Evolutionary conservation across 495 filamentous ascomycete species (phyloP), one percentile per base, ranked within the genome.

Genomic region (Hamigera avellanea): DNA sequence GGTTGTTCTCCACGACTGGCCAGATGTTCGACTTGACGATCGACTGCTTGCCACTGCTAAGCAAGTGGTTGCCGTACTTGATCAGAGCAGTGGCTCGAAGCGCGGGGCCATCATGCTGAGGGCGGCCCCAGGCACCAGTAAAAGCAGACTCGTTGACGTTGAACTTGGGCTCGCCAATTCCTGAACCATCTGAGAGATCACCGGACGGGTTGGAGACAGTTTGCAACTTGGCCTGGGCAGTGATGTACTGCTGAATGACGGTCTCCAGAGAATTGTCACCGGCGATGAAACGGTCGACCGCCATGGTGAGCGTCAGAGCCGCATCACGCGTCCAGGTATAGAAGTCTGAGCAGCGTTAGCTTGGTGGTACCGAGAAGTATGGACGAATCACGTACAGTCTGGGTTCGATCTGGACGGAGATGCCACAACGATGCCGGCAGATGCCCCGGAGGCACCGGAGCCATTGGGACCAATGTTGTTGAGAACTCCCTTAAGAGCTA

Each of bases 291-390:
- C 67, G 48, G 42, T 83, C 78, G 25, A 77, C 57, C 19, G 84
- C 41, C 8, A 54, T 53, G 44, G 78, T 80, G 52, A 78, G 66
- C 3, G 73, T 71, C 42, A 86, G 56, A 7, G 75, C 69, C n/a
- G 74, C 67, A 48, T 84, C 81, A 39, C 81, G 64, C n/a, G 75
- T 81, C 80, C 81, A 86, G 8, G 78, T 79, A 42, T 72, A 84
- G 32, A 54, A 66, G 29, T 64, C 59, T 62, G 9, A 13, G 3
- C 12, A 26, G 12, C 25, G 12, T 7, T 26, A 7, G 7, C 25
- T 7, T 7, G 12, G 7, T 12, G 25, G 7, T 7, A 26, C n/a
- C n/a, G n/a, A n/a, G n/a, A n/a, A n/a, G n/a, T n/a, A 23, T 23
- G 9, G 9, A 23, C 5, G 21, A 23, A 9, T 23, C 21, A 56